Percentiles rank a stretch among this genome's conserved stretches.
Conservation (phyloP, 2,329 filamentous ascomycete genomes). For the Penicillium expansum region DNA sequence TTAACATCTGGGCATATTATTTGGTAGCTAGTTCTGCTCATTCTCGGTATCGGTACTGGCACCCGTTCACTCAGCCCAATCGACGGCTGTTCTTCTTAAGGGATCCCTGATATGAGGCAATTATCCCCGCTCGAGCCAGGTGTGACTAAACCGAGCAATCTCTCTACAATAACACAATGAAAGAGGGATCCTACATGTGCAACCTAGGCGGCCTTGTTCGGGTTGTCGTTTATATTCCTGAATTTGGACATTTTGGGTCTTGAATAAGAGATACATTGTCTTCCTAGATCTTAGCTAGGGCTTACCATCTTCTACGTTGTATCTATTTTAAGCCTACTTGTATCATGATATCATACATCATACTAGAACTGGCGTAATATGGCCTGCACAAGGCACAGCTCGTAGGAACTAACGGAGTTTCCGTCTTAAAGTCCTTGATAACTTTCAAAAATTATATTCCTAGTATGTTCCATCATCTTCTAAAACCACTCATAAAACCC, state of each 20-base stretch:
- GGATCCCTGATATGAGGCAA: neutral
- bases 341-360: no score
- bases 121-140: rapidly evolving
- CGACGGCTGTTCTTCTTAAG: no score
- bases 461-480: neutral
- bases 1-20: neutral
- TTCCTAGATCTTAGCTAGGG: rapidly evolving
- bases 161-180: neutral
- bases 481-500: no score
- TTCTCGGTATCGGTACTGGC: neutral
- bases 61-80: neutral
- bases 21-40: neutral
- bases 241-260: neutral
- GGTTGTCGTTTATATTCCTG: neutral
- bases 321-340: no score
- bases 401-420: neutral
- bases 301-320: no score
- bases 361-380: no score
- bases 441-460: no score
- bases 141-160: no score
- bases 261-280: no score
- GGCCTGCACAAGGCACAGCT: no score
- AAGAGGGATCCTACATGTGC: neutral
- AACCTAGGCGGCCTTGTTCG: neutral
- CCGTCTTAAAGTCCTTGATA: neutral